A percentile compares a stretch with the other conserved stretches of the same genome.
Evolutionary conservation across 2,329 filamentous ascomycete species (phyloP).

Genomic region (Exophiala sp.): DNA sequence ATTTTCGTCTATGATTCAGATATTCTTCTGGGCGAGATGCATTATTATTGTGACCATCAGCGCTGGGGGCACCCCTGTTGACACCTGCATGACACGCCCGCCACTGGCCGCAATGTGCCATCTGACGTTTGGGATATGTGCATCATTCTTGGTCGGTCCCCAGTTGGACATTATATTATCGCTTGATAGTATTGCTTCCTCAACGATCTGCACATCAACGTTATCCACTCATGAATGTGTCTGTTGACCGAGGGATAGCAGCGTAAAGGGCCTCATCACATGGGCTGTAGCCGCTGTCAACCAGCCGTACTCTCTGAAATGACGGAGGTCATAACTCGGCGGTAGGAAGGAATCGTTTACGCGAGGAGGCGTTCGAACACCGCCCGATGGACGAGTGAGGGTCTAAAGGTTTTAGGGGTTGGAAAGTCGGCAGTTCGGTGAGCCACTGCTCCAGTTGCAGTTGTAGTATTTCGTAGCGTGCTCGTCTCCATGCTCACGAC

Average conservation of each 20-base stretch:
- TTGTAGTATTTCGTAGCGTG: background rate
- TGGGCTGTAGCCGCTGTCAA: no score
- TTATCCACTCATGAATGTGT: no score
- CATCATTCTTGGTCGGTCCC: no score
- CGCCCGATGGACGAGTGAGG: constrained; percentile 1
- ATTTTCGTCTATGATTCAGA: background rate
- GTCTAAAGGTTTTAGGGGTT: no score
- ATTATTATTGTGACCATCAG: background rate
- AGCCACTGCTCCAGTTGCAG: background rate
- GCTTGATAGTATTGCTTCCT: no score
- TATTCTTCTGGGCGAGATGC: background rate
- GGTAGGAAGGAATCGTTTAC: constrained; percentile 3
- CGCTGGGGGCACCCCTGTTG: background rate
- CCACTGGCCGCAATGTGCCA: background rate
- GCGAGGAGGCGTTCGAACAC: constrained; percentile 5
- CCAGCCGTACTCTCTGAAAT: background rate
- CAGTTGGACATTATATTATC: no score
- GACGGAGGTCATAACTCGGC: background rate
- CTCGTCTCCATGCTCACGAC: background rate
- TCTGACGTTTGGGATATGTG: constrained; percentile 1
- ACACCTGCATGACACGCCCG: background rate
- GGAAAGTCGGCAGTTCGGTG: constrained; percentile 1
- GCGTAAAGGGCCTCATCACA: no score
- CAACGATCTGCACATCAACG: no score
- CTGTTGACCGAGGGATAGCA: no score